Conservation (phyloP, 345 rosid genomes). For the Atalantia buxifolia region DNA sequence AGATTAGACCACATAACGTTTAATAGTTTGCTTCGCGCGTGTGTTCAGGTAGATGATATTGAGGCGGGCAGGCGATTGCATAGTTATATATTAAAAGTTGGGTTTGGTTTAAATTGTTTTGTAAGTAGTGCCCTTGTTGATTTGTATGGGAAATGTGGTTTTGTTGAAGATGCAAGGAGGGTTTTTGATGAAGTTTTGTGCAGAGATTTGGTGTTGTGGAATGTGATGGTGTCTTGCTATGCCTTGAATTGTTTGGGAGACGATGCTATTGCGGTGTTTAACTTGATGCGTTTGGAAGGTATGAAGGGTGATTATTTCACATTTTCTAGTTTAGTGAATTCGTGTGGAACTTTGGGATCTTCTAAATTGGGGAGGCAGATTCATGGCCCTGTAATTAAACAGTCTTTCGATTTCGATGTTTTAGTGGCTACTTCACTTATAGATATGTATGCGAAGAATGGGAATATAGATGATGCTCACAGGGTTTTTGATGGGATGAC, state of each 20-base stretch:
- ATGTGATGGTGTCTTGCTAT: slow-evolving; percentile 56
- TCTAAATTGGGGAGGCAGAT: slow-evolving; percentile 45
- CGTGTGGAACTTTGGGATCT: slow-evolving; percentile 32
- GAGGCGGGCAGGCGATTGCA: slow-evolving; percentile 51
- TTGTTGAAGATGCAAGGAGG: slow-evolving; percentile 38
- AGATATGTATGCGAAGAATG: slow-evolving; percentile 54
- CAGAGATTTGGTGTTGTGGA: slow-evolving; percentile 63
- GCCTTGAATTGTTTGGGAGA: slow-evolving; percentile 37
- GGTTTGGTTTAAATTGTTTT: slow-evolving; percentile 39
- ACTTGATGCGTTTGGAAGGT: slow-evolving; percentile 41
- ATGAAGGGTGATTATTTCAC: slow-evolving; percentile 50
- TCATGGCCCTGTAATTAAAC: slow-evolving; percentile 45
- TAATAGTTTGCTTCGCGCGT: slow-evolving; percentile 48
- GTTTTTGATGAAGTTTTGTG: slow-evolving; percentile 37
- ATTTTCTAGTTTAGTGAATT: slow-evolving; percentile 54
- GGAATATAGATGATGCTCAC: slow-evolving; percentile 35
- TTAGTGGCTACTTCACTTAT: slow-evolving; percentile 58
- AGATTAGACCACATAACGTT: slow-evolving; percentile 48
- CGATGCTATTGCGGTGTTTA: slow-evolving; percentile 43
- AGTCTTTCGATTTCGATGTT: slow-evolving; percentile 44
- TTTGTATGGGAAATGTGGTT: slow-evolving; percentile 69
- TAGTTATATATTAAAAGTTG: slow-evolving; percentile 46
- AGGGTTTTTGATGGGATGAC: slow-evolving; percentile 53
- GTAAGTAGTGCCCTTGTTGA: slow-evolving; percentile 45
- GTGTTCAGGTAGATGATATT: slow-evolving; percentile 32